phyloP scores from a whole-genome alignment of 331 rosid species.

The Spiraea crenata region DNA sequence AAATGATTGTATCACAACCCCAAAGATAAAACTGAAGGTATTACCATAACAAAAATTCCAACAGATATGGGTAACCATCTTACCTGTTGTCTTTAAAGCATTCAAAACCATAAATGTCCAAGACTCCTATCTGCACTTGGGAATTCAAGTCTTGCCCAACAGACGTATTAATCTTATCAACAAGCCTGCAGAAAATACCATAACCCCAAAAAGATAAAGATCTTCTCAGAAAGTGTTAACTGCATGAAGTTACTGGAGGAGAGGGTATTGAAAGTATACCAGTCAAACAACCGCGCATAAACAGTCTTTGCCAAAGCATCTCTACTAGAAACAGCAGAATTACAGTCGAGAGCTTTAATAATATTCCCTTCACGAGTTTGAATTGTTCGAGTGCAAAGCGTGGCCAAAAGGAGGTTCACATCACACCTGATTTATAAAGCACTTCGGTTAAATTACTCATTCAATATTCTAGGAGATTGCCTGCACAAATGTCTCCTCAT shows the following conservation, averaged over 20 bases:
- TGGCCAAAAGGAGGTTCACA: slow-evolving; percentile 61
- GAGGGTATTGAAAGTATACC: slow-evolving; percentile 48
- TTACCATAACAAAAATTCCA: slow-evolving; percentile 11
- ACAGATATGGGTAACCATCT: slow-evolving; percentile 8
- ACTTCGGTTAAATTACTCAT: slow-evolving; percentile 1
- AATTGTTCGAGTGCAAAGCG: slow-evolving; percentile 82
- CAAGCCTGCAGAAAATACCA: slow-evolving; percentile 72
- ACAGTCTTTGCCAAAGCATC: slow-evolving; percentile 93
- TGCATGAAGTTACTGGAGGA: not conserved
- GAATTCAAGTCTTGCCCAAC: slow-evolving; percentile 92
- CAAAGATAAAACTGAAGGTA: slow-evolving; percentile 8
- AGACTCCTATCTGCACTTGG: slow-evolving; percentile 71
- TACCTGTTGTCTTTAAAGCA: slow-evolving; percentile 97
- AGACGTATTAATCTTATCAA: slow-evolving; percentile 83
- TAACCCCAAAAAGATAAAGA: slow-evolving; percentile 7
- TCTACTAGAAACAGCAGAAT: slow-evolving; percentile 84
- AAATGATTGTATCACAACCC: not conserved
- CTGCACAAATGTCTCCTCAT: not conserved
- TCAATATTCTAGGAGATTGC: not conserved
- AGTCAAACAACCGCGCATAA: slow-evolving; percentile 86
- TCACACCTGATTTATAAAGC: slow-evolving; percentile 63
- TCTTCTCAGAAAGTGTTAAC: slow-evolving; percentile 6
- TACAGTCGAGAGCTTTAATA: slow-evolving; percentile 86
- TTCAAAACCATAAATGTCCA: slow-evolving; percentile 98
- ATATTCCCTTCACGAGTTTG: slow-evolving; percentile 93